Evolutionary conservation across 345 rosid genomes (phyloP).

Genomic region (Boechera divaricarpa): DNA sequence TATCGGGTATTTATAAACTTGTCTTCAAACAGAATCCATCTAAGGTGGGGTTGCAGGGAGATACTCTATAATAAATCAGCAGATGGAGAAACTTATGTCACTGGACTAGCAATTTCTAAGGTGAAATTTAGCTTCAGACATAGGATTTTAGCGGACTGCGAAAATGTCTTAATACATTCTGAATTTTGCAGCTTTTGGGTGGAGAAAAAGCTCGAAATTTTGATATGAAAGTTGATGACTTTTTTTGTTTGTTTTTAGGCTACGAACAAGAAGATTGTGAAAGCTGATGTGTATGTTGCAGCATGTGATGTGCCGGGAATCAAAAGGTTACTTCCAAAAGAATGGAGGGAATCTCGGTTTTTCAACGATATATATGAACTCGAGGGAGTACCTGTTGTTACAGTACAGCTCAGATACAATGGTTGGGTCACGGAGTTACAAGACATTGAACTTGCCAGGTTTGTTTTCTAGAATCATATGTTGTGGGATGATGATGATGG

Average conservation of each 20-base stretch:
- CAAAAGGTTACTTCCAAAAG: slow-evolving; percentile 80
- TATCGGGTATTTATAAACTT: slow-evolving; percentile 2
- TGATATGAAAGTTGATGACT: not conserved
- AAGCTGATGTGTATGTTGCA: slow-evolving; percentile 98
- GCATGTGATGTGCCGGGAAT: slow-evolving; percentile 99
- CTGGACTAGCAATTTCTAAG: slow-evolving; percentile 87
- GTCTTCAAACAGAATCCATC: slow-evolving; percentile 78
- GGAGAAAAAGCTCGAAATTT: not conserved
- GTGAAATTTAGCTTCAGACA: slow-evolving; percentile 47
- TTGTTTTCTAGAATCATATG: not conserved
- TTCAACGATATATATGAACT: slow-evolving; percentile 83
- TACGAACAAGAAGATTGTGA: slow-evolving; percentile 73
- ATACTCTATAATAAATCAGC: slow-evolving; percentile 69
- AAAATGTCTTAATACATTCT: not conserved
- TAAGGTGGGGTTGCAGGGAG: slow-evolving; percentile 99
- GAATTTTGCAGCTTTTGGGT: slow-evolving; percentile 2
- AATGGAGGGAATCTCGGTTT: slow-evolving; percentile 80
- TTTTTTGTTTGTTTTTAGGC: slow-evolving; percentile 59
- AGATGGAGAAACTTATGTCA: slow-evolving; percentile 69
- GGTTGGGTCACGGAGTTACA: slow-evolving; percentile 97
- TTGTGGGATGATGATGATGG: slow-evolving; percentile 17
- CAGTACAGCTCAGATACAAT: slow-evolving; percentile 92
- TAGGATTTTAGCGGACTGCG: not conserved
- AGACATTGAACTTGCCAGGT: slow-evolving; percentile 88
- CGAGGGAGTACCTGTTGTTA: slow-evolving; percentile 91